Percentiles rank a stretch among this genome's conserved stretches.
phyloP scores from a whole-genome alignment of 2,329 filamentous ascomycete genomes.

The Fusarium buharicum region DNA sequence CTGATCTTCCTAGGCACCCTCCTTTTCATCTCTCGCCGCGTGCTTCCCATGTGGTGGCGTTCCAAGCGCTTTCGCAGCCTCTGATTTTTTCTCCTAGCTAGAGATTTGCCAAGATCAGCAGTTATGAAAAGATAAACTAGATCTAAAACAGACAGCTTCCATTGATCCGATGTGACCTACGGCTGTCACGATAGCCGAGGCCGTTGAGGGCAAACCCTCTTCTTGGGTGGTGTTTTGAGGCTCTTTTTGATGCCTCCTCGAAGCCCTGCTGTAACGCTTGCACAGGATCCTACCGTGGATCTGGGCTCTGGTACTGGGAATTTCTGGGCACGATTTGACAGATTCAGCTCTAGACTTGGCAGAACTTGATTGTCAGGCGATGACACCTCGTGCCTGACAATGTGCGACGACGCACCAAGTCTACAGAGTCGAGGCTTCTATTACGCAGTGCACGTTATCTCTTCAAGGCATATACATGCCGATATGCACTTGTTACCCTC shows the following conservation, averaged over 20 bases:
- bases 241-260: constrained; percentile 14
- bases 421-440: not conserved
- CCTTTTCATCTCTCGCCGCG: constrained; percentile 19
- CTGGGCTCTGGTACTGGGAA: constrained; percentile 3
- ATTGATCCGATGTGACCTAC: constrained; percentile 38
- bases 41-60: constrained; percentile 47
- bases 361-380: constrained; percentile 11
- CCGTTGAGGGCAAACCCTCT: constrained; percentile 37
- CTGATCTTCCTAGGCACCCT: constrained; percentile 14
- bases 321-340: constrained; percentile 1
- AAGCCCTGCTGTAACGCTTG: constrained; percentile 5
- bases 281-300: constrained; percentile 6
- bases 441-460: not conserved
- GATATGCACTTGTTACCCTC: constrained; percentile 15
- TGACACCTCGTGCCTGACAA: constrained; percentile 16
- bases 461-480: constrained; percentile 4
- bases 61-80: constrained; percentile 11
- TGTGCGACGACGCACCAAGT: constrained; percentile 2
- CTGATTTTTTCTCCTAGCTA: not conserved
- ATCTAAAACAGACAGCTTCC: constrained; percentile 41
- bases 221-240: constrained; percentile 8
- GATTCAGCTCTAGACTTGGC: constrained; percentile 18
- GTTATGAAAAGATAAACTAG: constrained; percentile 23
- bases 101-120: not conserved
- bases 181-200: constrained; percentile 45